These are phyloP conservation scores for Neofusicoccum ribis DNA, from an alignment of 2,329 filamentous ascomycete genomes.

Conservation along the genomic window DNA sequence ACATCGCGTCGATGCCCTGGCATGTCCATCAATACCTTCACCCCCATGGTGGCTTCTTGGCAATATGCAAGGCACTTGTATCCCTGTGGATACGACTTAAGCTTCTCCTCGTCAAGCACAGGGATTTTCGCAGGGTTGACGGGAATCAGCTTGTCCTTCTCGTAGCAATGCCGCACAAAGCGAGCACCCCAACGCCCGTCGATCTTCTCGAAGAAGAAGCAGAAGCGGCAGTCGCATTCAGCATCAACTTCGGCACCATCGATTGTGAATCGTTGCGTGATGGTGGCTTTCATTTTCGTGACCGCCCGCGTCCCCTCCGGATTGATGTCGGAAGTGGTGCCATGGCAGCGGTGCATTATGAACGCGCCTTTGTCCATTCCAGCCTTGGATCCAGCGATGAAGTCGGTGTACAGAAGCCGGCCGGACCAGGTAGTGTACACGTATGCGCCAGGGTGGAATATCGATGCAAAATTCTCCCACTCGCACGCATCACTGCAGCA, in stretches of 20 bases:
- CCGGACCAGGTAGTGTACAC: constrained; percentile 56
- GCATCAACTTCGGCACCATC: constrained; percentile 47
- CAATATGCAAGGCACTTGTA: background rate
- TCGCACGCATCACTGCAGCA: constrained; percentile 46
- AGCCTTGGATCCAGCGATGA: constrained; percentile 41
- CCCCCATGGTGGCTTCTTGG: background rate
- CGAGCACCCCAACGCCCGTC: constrained; percentile 25
- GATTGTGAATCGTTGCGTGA: constrained; percentile 50
- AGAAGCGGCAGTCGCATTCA: constrained; percentile 44
- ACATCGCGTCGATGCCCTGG: background rate
- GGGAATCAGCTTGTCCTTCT: background rate
- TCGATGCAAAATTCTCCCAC: constrained; percentile 54
- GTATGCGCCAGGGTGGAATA: constrained; percentile 51
- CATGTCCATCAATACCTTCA: background rate
- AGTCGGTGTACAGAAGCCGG: constrained; percentile 43
- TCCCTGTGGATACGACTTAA: background rate
- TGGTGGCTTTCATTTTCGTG: constrained; percentile 54
- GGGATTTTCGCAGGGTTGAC: background rate
- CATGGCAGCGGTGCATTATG: constrained; percentile 49
- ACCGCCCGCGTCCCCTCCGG: constrained; percentile 43
- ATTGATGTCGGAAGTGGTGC: constrained; percentile 46
- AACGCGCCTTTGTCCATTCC: constrained; percentile 47
- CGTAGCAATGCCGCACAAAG: constrained; percentile 5
- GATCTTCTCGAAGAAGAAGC: constrained; percentile 38
- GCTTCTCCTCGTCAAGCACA: background rate